Evolutionary conservation across 2,329 filamentous ascomycete species (phyloP).

Genomic region (Claviceps purpurea): DNA sequence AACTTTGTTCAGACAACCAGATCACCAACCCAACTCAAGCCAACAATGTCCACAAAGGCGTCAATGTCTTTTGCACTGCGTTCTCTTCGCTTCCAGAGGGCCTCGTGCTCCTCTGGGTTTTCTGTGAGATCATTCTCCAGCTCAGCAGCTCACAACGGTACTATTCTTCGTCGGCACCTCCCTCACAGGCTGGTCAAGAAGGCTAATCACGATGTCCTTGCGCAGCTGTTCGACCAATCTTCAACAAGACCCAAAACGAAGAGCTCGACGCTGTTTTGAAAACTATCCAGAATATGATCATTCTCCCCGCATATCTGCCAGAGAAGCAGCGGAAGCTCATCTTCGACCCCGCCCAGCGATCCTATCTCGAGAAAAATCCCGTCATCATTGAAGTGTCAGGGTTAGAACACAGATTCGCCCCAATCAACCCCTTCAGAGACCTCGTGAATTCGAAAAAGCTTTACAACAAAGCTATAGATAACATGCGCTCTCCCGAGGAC

Average conservation of each 20-base stretch:
- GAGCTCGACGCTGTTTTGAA: slow-evolving; percentile 40
- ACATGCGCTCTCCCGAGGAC: slow-evolving; percentile 36
- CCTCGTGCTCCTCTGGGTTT: not conserved
- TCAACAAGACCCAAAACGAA: slow-evolving; percentile 36
- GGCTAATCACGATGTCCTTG: slow-evolving; percentile 6
- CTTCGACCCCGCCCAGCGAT: slow-evolving; percentile 31
- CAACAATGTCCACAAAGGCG: slow-evolving; percentile 9
- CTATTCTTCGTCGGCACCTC: not conserved
- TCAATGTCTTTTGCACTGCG: slow-evolving; percentile 14
- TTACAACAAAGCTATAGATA: slow-evolving; percentile 23
- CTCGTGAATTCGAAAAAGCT: slow-evolving; percentile 29
- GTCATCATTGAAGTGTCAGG: slow-evolving; percentile 46
- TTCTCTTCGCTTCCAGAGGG: slow-evolving; percentile 10
- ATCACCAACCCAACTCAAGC: not conserved
- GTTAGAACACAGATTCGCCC: slow-evolving; percentile 37
- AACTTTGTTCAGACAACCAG: slow-evolving; percentile 6
- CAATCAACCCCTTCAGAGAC: slow-evolving; percentile 28
- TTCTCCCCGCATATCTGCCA: slow-evolving; percentile 48
- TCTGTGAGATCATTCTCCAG: slow-evolving; percentile 12
- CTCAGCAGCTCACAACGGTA: slow-evolving; percentile 18
- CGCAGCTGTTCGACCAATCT: slow-evolving; percentile 26
- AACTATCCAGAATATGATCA: slow-evolving; percentile 42
- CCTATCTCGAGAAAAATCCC: slow-evolving; percentile 39
- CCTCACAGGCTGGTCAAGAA: not conserved
- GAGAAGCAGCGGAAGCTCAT: slow-evolving; percentile 38